Percentiles rank a stretch among this genome's conserved stretches.
Evolutionary conservation across 306 rosid genomes (phyloP).

Genomic region (Quercus dentata): DNA sequence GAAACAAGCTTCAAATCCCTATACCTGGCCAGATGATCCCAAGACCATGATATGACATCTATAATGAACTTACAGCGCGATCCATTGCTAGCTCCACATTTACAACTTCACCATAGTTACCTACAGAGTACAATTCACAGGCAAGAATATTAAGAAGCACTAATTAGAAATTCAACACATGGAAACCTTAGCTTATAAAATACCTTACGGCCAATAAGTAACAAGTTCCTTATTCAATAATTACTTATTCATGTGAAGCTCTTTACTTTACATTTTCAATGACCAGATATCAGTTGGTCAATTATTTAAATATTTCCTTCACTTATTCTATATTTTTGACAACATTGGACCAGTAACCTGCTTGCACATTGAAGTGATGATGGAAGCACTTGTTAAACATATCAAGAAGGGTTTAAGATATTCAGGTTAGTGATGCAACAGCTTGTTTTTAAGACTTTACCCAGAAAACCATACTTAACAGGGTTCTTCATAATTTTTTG

Average conservation of each 20-base stretch:
- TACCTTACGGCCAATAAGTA: neutral
- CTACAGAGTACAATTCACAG: constrained; percentile 27
- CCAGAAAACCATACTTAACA: too few relatives aligned
- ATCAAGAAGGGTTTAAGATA: too few relatives aligned
- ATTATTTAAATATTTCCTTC: too few relatives aligned
- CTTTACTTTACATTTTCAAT: neutral
- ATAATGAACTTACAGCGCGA: constrained; percentile 61
- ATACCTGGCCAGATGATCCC: neutral
- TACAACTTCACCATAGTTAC: constrained; percentile 85
- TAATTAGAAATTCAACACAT: neutral
- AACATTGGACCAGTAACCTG: too few relatives aligned
- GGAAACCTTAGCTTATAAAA: neutral
- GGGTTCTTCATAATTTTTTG: too few relatives aligned
- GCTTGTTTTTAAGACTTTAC: too few relatives aligned
- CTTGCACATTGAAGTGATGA: too few relatives aligned
- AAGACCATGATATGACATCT: constrained; percentile 7
- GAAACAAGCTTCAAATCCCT: neutral
- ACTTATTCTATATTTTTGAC: too few relatives aligned
- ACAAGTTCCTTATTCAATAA: neutral
- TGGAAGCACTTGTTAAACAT: too few relatives aligned
- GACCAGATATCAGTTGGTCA: too few relatives aligned
- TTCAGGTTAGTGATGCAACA: too few relatives aligned
- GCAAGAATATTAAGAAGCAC: neutral
- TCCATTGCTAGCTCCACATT: constrained; percentile 95
- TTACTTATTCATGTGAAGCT: constrained; percentile 1